Percentiles rank a stretch among this genome's conserved stretches.
These are phyloP conservation scores for Phycomyces nitens DNA, from an alignment of 192 early-diverging fungal species.

Conservation along the genomic window DNA sequence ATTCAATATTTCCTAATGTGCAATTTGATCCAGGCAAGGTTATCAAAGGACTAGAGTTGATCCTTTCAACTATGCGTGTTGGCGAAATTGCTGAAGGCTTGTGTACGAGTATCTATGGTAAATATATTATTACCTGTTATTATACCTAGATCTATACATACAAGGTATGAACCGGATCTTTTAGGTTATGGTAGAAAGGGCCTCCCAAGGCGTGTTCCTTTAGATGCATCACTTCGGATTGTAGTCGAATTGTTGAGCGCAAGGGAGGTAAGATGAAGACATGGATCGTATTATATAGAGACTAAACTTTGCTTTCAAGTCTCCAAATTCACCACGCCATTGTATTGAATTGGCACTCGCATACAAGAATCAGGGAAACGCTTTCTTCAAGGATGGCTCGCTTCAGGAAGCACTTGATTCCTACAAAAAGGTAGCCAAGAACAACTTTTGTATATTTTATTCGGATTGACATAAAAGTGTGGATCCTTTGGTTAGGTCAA, in stretches of 20 bases:
- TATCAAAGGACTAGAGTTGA: constrained; percentile 39
- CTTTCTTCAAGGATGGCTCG: constrained; percentile 31
- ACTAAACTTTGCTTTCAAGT: constrained; percentile 24
- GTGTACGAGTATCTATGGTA: constrained; percentile 40
- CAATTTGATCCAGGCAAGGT: constrained; percentile 29
- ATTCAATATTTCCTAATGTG: too few species aligned
- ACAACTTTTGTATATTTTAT: background rate
- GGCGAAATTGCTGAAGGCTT: constrained; percentile 39
- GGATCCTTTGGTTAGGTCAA: too few species aligned
- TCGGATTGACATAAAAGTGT: too few species aligned
- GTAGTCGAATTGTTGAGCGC: constrained; percentile 40
- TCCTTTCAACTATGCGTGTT: constrained; percentile 41
- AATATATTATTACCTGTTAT: background rate
- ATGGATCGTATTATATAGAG: too few species aligned
- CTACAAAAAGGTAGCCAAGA: constrained; percentile 36
- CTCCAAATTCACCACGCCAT: constrained; percentile 31
- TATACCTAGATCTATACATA: background rate
- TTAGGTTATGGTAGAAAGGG: constrained; percentile 38
- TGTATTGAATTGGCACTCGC: constrained; percentile 31
- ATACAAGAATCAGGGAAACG: constrained; percentile 43
- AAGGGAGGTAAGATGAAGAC: constrained; percentile 29
- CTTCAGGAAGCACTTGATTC: constrained; percentile 25
- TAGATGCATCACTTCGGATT: constrained; percentile 37
- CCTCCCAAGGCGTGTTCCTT: constrained; percentile 34
- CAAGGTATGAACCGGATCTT: too few species aligned